Evolutionary conservation across 345 rosid genomes (phyloP).

Genomic region (Eucalyptus cloeziana): DNA sequence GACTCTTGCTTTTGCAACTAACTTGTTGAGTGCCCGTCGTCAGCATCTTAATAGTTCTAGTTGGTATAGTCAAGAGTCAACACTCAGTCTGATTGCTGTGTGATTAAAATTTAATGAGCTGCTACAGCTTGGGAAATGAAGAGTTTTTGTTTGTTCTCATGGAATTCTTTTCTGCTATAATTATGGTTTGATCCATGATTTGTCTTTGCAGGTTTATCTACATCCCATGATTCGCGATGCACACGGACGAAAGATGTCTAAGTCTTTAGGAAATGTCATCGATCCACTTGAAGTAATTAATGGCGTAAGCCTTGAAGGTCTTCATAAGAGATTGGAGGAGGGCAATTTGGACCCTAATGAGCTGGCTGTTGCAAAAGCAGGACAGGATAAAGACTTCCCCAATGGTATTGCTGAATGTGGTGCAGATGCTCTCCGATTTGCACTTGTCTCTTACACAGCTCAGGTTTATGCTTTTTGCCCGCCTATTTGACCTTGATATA

Average conservation of each 20-base stretch:
- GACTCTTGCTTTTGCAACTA: not conserved
- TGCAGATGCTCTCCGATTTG: constrained; percentile 95
- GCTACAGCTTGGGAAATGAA: not conserved
- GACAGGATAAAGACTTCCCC: constrained; percentile 75
- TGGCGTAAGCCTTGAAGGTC: constrained; percentile 78
- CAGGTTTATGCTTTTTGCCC: constrained; percentile 41
- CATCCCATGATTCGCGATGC: constrained; percentile 99
- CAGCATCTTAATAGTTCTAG: not conserved
- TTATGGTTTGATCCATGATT: not conserved
- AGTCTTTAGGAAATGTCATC: constrained; percentile 84
- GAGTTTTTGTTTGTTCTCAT: not conserved
- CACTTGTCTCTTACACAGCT: constrained; percentile 88
- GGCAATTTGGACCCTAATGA: constrained; percentile 81
- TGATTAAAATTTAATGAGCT: not conserved
- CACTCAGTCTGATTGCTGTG: not conserved
- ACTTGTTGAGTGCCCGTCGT: not conserved
- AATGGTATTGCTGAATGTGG: constrained; percentile 96
- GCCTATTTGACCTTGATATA: not conserved
- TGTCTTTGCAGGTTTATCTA: constrained; percentile 55
- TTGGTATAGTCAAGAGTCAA: not conserved
- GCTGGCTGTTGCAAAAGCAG: constrained; percentile 61
- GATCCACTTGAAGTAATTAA: constrained; percentile 92
- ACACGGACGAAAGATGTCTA: constrained; percentile 94
- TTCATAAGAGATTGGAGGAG: constrained; percentile 67
- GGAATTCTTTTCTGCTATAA: not conserved